Percentiles rank a stretch among this genome's conserved stretches.
phyloP scores from a whole-genome alignment of 2,329 filamentous ascomycete genomes.

The Cercospora sp. region DNA sequence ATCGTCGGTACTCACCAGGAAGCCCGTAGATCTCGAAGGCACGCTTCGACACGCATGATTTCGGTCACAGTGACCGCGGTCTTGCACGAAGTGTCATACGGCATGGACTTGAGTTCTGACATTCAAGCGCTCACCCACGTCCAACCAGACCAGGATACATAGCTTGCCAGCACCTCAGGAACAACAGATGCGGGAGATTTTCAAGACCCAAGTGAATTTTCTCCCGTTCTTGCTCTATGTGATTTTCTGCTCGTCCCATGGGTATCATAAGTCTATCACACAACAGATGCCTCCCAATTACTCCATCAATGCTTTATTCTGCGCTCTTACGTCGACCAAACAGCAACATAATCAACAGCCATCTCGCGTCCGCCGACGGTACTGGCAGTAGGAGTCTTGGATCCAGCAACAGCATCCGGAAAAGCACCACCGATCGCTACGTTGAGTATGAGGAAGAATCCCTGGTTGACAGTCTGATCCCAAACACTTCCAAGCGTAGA shows the following conservation, averaged over 20 bases:
- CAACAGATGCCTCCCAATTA: background rate
- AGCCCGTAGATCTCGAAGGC: background rate
- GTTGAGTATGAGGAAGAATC: constrained; percentile 35
- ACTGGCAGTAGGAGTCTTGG: constrained; percentile 29
- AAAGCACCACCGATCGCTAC: constrained; percentile 37
- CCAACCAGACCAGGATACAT: background rate
- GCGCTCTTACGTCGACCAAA: constrained; percentile 24
- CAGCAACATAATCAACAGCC: constrained; percentile 30
- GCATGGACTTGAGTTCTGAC: background rate
- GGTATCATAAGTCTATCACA: constrained; percentile 4
- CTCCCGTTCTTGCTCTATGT: background rate
- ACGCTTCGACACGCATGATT: background rate
- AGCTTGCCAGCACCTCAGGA: background rate
- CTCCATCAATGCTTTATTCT: background rate
- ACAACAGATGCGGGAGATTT: background rate
- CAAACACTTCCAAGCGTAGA: constrained; percentile 31
- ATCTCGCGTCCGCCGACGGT: constrained; percentile 26
- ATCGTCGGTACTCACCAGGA: background rate
- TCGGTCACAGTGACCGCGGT: background rate
- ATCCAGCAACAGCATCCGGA: constrained; percentile 32
- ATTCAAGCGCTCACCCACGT: background rate
- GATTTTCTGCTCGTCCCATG: background rate
- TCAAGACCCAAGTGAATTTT: background rate
- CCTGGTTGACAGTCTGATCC: constrained; percentile 31
- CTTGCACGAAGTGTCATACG: background rate